Conservation (phyloP, 2,329 filamentous ascomycete genomes). For the Monosporascus sp. region DNA sequence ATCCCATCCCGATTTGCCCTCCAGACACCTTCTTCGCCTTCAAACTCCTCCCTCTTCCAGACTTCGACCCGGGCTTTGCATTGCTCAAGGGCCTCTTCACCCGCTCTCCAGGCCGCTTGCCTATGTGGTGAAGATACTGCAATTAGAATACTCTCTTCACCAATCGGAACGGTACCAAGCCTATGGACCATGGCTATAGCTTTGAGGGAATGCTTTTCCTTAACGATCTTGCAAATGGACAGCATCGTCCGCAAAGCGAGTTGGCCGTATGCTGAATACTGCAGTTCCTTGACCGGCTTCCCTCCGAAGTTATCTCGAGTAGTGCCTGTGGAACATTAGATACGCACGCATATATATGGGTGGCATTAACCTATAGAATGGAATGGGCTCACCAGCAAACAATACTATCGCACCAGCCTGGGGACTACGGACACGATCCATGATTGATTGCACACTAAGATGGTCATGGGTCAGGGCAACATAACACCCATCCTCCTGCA, state of each 20-base stretch:
- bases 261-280: conserved; percentile 69
- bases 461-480: conserved; percentile 62
- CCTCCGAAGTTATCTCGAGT: conserved; percentile 70
- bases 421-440: conserved; percentile 65
- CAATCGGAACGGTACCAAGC: conserved; percentile 77
- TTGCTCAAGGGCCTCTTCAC: conserved; percentile 81
- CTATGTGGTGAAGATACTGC: conserved; percentile 80
- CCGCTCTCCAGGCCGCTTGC: conserved; percentile 78
- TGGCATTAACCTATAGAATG: not conserved
- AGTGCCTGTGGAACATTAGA: conserved; percentile 48
- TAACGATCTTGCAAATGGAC: conserved; percentile 53
- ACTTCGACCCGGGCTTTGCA: conserved; percentile 88
- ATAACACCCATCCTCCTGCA: conserved; percentile 49
- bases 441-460: conserved; percentile 52
- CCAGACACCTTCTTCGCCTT: conserved; percentile 73
- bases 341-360: not conserved
- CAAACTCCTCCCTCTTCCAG: conserved; percentile 91
- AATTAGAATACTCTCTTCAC: conserved; percentile 90
- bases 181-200: conserved; percentile 79
- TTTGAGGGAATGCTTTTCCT: conserved; percentile 57
- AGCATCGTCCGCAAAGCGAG: conserved; percentile 66
- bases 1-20: conserved; percentile 77
- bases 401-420: conserved; percentile 71
- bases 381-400: conserved; percentile 57
- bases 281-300: conserved; percentile 66